Percentiles rank a stretch among this genome's conserved stretches.
These are phyloP conservation scores for Fragilariopsis cylindrus DNA, from an alignment of 108 stramenopile genomes.

Conservation along the genomic window DNA sequence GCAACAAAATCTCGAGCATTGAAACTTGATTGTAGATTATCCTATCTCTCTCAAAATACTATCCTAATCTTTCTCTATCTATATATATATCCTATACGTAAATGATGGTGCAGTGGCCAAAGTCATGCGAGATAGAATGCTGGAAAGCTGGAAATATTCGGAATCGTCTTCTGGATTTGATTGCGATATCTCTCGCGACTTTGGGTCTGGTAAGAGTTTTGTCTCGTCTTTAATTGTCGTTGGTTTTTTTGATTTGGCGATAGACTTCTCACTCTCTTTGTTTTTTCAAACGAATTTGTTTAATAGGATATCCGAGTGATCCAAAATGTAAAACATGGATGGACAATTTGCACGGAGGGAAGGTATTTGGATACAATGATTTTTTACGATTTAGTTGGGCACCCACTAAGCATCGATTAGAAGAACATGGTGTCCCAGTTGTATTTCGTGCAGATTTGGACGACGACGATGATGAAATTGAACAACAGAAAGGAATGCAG, in stretches of 20 bases:
- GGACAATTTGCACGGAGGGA: slow-evolving; percentile 31
- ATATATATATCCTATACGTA: too few species aligned
- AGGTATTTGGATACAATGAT: slow-evolving; percentile 77
- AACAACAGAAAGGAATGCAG: slow-evolving; percentile 35
- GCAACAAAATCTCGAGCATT: neutral
- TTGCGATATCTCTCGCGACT: slow-evolving; percentile 18
- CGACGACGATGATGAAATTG: slow-evolving; percentile 50
- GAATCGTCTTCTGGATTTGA: slow-evolving; percentile 36
- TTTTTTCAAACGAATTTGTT: neutral
- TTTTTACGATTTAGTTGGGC: slow-evolving; percentile 83
- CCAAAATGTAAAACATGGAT: slow-evolving; percentile 79
- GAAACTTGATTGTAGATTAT: too few species aligned
- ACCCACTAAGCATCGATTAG: slow-evolving; percentile 55
- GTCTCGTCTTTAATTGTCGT: neutral
- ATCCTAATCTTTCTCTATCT: neutral
- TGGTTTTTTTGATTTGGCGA: neutral
- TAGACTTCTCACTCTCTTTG: neutral
- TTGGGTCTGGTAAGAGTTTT: slow-evolving; percentile 41
- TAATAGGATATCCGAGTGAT: slow-evolving; percentile 75
- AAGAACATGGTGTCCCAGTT: slow-evolving; percentile 33
- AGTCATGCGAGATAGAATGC: slow-evolving; percentile 71
- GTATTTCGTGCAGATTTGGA: slow-evolving; percentile 68
- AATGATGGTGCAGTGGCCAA: slow-evolving; percentile 62
- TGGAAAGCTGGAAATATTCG: slow-evolving; percentile 60
- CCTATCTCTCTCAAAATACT: neutral